A percentile compares a stretch with the other conserved stretches of the same genome.
Evolutionary conservation across 2,329 filamentous ascomycete species (phyloP).

Genomic region (Neonectria magnoliae): DNA sequence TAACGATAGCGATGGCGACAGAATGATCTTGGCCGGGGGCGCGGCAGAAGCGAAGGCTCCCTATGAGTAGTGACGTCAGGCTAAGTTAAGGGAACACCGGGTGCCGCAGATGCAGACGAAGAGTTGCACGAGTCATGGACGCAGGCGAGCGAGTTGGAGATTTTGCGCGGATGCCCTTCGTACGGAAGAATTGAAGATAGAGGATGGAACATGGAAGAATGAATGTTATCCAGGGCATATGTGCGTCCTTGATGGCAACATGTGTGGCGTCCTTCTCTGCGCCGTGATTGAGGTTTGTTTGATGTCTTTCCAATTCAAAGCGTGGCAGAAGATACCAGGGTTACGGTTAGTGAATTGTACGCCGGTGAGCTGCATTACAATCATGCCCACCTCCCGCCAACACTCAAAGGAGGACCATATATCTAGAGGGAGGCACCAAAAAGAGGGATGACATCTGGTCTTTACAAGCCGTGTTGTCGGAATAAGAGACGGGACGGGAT

Average conservation of each 20-base stretch:
- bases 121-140: not conserved
- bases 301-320: not conserved
- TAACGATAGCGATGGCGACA: not conserved
- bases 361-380: not conserved
- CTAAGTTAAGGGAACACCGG: not conserved
- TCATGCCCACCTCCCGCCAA: no score
- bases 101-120: not conserved
- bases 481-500: not conserved
- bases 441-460: not conserved
- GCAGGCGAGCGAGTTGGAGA: not conserved
- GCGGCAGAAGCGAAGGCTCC: constrained; percentile 1
- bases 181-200: not conserved
- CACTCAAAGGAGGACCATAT: not conserved
- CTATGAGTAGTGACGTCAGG: constrained; percentile 21
- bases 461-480: not conserved
- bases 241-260: not conserved
- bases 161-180: not conserved
- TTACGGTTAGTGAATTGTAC: not conserved
- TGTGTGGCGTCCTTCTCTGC: not conserved
- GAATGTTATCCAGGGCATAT: not conserved
- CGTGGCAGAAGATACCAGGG: not conserved
- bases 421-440: not conserved
- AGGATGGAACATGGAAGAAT: not conserved
- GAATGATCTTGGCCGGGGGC: not conserved
- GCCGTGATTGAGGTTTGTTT: not conserved